Base-by-base conservation (phyloP, 257 asterid species). In the Jacaranda mimosifolia region DNA sequence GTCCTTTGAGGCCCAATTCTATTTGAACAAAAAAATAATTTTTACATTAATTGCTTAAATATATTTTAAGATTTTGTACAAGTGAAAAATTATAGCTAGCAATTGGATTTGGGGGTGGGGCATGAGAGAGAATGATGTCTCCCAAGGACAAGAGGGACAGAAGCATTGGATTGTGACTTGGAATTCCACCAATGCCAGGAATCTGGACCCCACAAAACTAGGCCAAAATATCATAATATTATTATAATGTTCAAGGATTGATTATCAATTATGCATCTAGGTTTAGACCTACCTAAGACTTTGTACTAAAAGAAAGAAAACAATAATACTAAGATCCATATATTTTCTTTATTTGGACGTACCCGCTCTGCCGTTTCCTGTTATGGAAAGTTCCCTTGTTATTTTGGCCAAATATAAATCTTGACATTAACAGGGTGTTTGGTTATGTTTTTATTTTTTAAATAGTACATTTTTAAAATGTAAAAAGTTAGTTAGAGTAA, bases 91-190 rank as follows among this genome's bases (percentile, higher is more conserved):
- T 26, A 2, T 26, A 26, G 32, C 32, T 26, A 26, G 32, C 32
- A 1, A 26, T 26, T 26, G 45, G 45, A 8, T 40, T 40, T 10
- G 56, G 56, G 55, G 55, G 55, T 11, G 55, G 55, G 55, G 32
- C 12, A 32, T 75, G 78, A 70, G 82, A 51, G 81, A 70, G 73
- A 75, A 83, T 85, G 76, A 81, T 82, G 81, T 45, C 57, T 36
- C 21, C 17, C 17, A 75, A 70, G 45, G 87, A 83, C 79, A 72
- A 35, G 3, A 62, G 32, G 67, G 90, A 83, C 94, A 84, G 86
- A 80, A 64, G 65, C 81, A 84, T 63, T 81, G 77, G 89, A 69
- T 57, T 39, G 55, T 86, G 95, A 90, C 89, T 85, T 88, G 95
- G 95, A 90, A 78, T 88, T 86, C 91, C 93, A 85, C 85, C 81